Base-by-base conservation (phyloP, 2,329 filamentous ascomycete genomes). In the Ophiostoma novo-ulmi region DNA sequence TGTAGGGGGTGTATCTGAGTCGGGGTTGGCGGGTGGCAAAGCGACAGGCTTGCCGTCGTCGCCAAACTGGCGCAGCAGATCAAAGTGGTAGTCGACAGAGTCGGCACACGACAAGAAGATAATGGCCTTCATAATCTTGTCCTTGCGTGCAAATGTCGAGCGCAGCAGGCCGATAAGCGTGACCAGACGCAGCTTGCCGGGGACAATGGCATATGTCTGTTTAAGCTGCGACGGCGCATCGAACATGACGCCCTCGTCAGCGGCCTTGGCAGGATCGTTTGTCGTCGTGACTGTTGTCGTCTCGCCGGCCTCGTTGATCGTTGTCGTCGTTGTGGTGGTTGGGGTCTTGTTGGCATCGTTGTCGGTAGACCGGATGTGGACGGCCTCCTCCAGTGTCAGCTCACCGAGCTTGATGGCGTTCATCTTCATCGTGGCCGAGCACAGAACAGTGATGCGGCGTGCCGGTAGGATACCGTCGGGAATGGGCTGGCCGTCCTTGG, bases 361-460 rank as follows among this genome's bases (percentile, higher is more conserved):
- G 13, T 41, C 64, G 35, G 41, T 66, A 8, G 71, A 58, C 69
- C 92, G 90, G 75, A 99, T 90, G 77, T 97, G 93, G 0, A 93
- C 87, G 0, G 95, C 94, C 76, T 98, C 93, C 75, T 96, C 94
- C 78, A 99, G 83, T 82, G 93, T 97, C 81, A 98, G 97, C 77
- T 97, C 93, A 61, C 94, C 94, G 6, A 99, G 83, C 75, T 91
- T 91, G 78, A 98, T 94, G 1, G 98, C 95, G 75, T 94, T 95
- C 88, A 97, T 94, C 82, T 97, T 97, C 89, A 99, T 91, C 0
- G 95, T 99, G 3, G 95, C 95, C 4, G 95, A 99, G 79, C 95
- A 99, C 2, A 99, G 85, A 4, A 99, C 85, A 0, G 95, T 98
- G 1, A 92, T 90, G 70, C 94, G 87, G 74, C 93, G 87, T 69